phyloP scores from a whole-genome alignment of 176 grass and related monocot genomes.

The Rhipidocladum racemiflorum region DNA sequence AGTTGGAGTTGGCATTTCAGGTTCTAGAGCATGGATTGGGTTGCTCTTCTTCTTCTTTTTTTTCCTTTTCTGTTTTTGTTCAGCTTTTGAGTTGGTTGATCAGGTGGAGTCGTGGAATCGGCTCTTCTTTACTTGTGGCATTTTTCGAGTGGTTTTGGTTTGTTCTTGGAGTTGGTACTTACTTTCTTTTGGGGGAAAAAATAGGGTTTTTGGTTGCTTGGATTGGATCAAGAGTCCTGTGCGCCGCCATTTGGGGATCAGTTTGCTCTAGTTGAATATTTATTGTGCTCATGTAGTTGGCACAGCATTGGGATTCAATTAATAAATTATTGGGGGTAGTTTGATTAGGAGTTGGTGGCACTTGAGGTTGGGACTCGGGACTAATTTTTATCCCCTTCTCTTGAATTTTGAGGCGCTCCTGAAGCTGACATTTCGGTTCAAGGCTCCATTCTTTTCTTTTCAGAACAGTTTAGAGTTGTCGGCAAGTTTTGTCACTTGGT shows the following conservation, averaged over 20 bases:
- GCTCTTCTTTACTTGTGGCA: background rate
- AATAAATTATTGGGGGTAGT: background rate
- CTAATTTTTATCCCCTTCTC: background rate
- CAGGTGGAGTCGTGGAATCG: background rate
- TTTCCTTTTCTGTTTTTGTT: background rate
- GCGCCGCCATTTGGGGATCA: background rate
- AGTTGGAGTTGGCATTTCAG: conserved; percentile 22
- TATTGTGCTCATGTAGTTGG: conserved; percentile 9
- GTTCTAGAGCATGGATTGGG: background rate
- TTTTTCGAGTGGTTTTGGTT: background rate
- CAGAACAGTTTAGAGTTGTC: conserved; percentile 39
- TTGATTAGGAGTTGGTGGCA: conserved; percentile 14
- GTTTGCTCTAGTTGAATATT: background rate
- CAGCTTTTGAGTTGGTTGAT: background rate
- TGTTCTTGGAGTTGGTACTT: conserved; percentile 21
- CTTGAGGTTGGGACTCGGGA: background rate
- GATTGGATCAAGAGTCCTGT: background rate
- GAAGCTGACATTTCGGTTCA: conserved; percentile 34
- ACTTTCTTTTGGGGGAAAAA: background rate
- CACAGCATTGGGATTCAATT: conserved; percentile 38
- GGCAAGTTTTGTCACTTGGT: conserved; percentile 41
- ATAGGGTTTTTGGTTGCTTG: conserved; percentile 32
- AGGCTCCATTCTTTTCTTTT: conserved; percentile 27
- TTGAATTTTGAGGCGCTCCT: conserved; percentile 36
- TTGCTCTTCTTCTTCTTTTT: background rate